These are phyloP conservation scores for Botrytis galanthina DNA, from an alignment of 2,329 filamentous ascomycete genomes.

Conservation along the genomic window DNA sequence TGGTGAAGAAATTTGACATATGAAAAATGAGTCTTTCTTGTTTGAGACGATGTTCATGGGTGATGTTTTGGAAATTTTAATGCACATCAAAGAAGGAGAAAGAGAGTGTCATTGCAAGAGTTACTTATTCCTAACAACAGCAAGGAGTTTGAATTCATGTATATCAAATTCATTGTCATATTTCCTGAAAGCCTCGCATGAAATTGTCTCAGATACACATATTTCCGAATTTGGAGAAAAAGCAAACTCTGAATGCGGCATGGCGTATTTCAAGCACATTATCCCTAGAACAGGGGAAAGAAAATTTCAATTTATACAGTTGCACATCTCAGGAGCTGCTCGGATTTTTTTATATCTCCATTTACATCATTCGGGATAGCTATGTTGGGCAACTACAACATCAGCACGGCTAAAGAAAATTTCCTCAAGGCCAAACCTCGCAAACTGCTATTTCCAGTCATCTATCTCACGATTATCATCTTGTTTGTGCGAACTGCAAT, in stretches of 20 bases:
- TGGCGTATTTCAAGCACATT: not conserved
- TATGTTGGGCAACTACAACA: constrained; percentile 10
- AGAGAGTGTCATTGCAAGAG: not conserved
- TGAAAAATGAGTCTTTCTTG: not conserved
- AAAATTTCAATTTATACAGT: not conserved
- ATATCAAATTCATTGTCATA: not conserved
- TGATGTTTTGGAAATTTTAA: not conserved
- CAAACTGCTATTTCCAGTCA: constrained; percentile 10
- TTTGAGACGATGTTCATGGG: not conserved
- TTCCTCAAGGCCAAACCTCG: constrained; percentile 18
- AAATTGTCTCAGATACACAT: constrained; percentile 15
- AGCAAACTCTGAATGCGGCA: not conserved
- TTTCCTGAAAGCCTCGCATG: not conserved
- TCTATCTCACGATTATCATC: constrained; percentile 12
- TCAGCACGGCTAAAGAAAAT: constrained; percentile 11
- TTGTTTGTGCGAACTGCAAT: constrained; percentile 12
- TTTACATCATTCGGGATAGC: not conserved
- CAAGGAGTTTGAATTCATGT: not conserved
- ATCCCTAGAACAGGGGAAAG: not conserved
- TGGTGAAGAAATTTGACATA: too few species aligned
- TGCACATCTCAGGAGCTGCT: not conserved
- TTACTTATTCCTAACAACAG: not conserved
- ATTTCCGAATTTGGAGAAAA: not conserved
- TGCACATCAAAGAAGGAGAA: too few species aligned
- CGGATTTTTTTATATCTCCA: not conserved